Conservation (phyloP, 2,329 filamentous ascomycete genomes). For the Aspergillus texensis region DNA sequence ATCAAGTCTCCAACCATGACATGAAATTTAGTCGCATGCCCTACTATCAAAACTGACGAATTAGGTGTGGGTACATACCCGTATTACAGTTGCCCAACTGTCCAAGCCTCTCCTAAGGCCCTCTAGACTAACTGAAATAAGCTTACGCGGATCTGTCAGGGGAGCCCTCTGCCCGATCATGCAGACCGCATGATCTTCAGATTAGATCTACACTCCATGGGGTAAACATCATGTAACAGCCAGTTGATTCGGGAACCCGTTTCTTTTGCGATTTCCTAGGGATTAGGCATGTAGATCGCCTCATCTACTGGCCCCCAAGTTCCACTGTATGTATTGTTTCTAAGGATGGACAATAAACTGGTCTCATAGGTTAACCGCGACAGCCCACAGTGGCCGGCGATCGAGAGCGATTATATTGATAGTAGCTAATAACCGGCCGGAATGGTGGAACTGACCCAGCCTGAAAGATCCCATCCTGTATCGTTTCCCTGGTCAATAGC, state of each 20-base stretch:
- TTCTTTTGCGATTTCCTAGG: not conserved
- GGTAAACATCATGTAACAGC: not conserved
- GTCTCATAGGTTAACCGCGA: slow-evolving; percentile 21
- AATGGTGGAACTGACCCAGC: slow-evolving; percentile 20
- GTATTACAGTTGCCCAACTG: not conserved
- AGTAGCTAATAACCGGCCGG: slow-evolving; percentile 21
- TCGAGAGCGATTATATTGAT: slow-evolving; percentile 28
- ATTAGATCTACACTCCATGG: slow-evolving; percentile 3
- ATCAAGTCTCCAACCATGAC: not conserved
- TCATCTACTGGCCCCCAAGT: not conserved
- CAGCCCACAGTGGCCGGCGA: slow-evolving; percentile 21
- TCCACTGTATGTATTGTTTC: not conserved
- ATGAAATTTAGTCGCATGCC: not conserved
- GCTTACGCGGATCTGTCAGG: slow-evolving; percentile 13
- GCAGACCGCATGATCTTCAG: slow-evolving; percentile 12
- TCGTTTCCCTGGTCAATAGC: slow-evolving; percentile 20
- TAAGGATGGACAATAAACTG: not conserved
- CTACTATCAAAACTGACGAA: not conserved
- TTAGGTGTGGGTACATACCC: not conserved
- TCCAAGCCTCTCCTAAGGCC: not conserved
- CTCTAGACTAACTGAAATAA: slow-evolving; percentile 7
- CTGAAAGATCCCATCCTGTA: slow-evolving; percentile 27
- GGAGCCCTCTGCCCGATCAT: slow-evolving; percentile 1
- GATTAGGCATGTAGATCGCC: not conserved
- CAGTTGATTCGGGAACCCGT: not conserved